Base-by-base conservation (phyloP, 495 filamentous ascomycete species). In the Filosporella fistucella region DNA sequence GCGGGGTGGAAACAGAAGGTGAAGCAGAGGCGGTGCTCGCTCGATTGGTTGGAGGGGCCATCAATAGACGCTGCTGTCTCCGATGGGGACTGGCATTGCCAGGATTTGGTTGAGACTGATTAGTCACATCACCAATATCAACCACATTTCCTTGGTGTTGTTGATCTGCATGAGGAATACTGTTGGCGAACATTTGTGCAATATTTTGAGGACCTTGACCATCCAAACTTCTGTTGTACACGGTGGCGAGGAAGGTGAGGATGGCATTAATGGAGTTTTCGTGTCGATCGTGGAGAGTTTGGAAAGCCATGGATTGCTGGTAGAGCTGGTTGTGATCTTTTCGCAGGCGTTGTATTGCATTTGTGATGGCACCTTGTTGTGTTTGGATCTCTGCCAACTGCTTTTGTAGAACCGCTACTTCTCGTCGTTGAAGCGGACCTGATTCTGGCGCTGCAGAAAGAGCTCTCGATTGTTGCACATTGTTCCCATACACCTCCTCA, bases 201-300 rank as follows among this genome's bases (percentile, higher is more conserved):
- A 89, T 72, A 37, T 82, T 87, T 52, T 85, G 79, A 0, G 73
- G 64, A 35, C 80, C 81, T n/a, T 74, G 70, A 43, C 76, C 71
- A 60, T 80, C 76, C 37, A 80, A 60, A 45, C 74, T 76, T 45
- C 77, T 86, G 56, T 93, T 87, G 70, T 96, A 98, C 8, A 98
- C 89, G 8, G 93, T 96, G 14, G 93, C 94, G 2, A 98, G 76
- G 63, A 97, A 98, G 24, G 89, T 95, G 13, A 98, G 72, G 54
- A 98, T 97, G 20, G 94, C 93, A 57, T 96, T 97, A 61, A 98
- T 98, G 9, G 90, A 96, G 57, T 89, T 95, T 63, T 98, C 94
- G 58, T 98, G 93, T 24, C 94, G 84, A 41, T 91, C 89, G 58
- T 98, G 93, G 60, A 93, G 78, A 25, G 81, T 84, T 62, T 95